Percentiles rank a stretch among this genome's conserved stretches.
Evolutionary conservation across 441 rosid genomes (phyloP).

Genomic region (Arabidopsis hybrid): DNA sequence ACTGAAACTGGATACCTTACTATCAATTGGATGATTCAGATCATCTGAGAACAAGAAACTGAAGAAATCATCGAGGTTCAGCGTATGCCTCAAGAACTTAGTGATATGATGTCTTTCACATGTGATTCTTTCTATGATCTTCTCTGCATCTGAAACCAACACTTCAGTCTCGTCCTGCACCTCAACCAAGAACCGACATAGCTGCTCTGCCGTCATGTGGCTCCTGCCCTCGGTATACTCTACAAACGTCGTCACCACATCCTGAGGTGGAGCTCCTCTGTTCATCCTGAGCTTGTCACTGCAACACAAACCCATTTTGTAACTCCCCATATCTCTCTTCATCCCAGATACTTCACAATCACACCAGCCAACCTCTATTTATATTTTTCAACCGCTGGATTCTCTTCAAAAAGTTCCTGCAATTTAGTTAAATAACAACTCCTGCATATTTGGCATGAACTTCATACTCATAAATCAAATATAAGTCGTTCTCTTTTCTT

Average conservation of each 20-base stretch:
- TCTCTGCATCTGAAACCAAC: constrained; percentile 55
- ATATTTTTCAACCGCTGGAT: constrained; percentile 19
- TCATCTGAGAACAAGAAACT: constrained; percentile 60
- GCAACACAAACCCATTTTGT: constrained; percentile 59
- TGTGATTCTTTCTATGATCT: constrained; percentile 57
- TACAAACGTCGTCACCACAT: constrained; percentile 51
- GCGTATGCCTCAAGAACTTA: constrained; percentile 51
- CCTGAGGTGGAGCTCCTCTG: constrained; percentile 56
- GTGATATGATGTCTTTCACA: constrained; percentile 54
- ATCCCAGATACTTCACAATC: constrained; percentile 30
- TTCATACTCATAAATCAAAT: constrained; percentile 34
- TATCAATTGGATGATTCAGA: constrained; percentile 55
- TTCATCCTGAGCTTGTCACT: constrained; percentile 56
- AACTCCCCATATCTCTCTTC: constrained; percentile 58
- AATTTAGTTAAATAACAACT: constrained; percentile 27
- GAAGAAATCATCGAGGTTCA: constrained; percentile 67
- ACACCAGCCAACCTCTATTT: constrained; percentile 31
- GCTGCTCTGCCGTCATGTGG: constrained; percentile 61
- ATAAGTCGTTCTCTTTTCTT: constrained; percentile 17
- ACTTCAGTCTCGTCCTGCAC: constrained; percentile 50
- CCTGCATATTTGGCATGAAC: constrained; percentile 39
- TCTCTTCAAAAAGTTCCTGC: constrained; percentile 35
- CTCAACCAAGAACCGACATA: constrained; percentile 59
- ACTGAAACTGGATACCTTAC: constrained; percentile 46
- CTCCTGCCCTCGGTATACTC: constrained; percentile 49